Evolutionary conservation across 1,139 yeast species (phyloP), one percentile per base, ranked within the genome.

Genomic region (Suhomyces panamericanus): DNA sequence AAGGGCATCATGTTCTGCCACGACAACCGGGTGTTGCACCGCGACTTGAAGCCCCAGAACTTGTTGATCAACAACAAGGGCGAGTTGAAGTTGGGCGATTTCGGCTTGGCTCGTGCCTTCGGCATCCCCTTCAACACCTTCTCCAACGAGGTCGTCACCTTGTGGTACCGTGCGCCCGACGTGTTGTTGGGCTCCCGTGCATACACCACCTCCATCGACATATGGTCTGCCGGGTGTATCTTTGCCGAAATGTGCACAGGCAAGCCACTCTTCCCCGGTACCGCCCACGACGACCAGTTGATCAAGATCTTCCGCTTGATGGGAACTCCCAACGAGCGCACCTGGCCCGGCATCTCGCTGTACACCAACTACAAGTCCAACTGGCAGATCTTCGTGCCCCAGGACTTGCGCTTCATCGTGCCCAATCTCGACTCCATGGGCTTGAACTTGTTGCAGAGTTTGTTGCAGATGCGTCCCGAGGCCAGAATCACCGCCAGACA

Each of bases 121-220:
- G 99, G 99, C 13, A 91, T 93, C 46, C 99, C 99, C 0, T 96
- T 93, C 51, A 91, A 93, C 66, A 93, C 99, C 0, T 93, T 91
- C 60, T 88, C 97, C 26, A 90, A 93, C 64, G 99, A 93, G 64
- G 99, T 93, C 33, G 99, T 93, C 32, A 93, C 99, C 1, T 72
- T 93, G 52, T 93, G 99, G 99, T 93, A 93, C 68, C 79, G 99
- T 51, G 98, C 99, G 0, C 99, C 99, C 0, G 99, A 93, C 63
- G 99, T 93, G 34, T 72, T 93, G 44, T 79, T 93, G 66, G 99
- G 99, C 0, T 88, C 96, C 0, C 80, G 97, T 55, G 90, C 95
- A 40, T 93, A 93, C 66, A 87, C 96, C 28, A 93, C 99, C 0
- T 88, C 96, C 1, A 93, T 93, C 51, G 99, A 93, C 66, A 90